Base-by-base conservation (phyloP, 2,329 filamentous ascomycete genomes). In the Fusarium ramigenum region DNA sequence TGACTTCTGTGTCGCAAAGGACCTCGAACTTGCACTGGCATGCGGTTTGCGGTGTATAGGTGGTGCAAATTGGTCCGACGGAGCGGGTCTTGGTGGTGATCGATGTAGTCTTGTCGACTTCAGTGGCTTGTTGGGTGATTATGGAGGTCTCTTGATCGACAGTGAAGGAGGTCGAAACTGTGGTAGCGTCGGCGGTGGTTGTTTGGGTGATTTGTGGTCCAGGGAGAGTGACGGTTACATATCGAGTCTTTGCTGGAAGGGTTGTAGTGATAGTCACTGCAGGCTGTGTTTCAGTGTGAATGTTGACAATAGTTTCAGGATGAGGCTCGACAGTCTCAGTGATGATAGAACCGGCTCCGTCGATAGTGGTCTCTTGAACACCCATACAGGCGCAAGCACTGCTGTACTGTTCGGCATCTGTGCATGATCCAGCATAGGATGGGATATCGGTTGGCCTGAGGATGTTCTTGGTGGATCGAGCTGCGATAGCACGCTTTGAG, bases 1-100 rank as follows among this genome's bases (percentile, higher is more conserved):
- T 3, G 0, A 47, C 10, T 4, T 0, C 1, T 3, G n/a, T 15
- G 8, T 7, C 5, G 8, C 60, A 60, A 3, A 60, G 19, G 1
- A 60, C 18, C 32, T 60, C 28, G 7, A 59, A 63, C 10, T 60
- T 42, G 28, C 60, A 63, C 1, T 23, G 19, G 28, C 60, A 63
- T 3, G 23, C 8, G 12, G 4, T 14, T 4, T 50, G 47, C 1
- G 28, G 21, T 0, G 15, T 19, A 18, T 63, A 47, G 6, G 53
- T 7, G 3, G 52, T 25, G 28, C 60, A 63, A 19, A 63, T 15
- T 7, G 42, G 53, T 3, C 53, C 60, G 11, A 60, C 60, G 2
- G 60, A 63, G n/a, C 60, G 53, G 10, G 53, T 63, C 5, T n/a
- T 12, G 3, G 42, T 63, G 2, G n/a, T 16, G 3, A 34, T 3